Base-by-base conservation (phyloP, 2,329 filamentous ascomycete genomes). In the Alternaria brassicicola region DNA sequence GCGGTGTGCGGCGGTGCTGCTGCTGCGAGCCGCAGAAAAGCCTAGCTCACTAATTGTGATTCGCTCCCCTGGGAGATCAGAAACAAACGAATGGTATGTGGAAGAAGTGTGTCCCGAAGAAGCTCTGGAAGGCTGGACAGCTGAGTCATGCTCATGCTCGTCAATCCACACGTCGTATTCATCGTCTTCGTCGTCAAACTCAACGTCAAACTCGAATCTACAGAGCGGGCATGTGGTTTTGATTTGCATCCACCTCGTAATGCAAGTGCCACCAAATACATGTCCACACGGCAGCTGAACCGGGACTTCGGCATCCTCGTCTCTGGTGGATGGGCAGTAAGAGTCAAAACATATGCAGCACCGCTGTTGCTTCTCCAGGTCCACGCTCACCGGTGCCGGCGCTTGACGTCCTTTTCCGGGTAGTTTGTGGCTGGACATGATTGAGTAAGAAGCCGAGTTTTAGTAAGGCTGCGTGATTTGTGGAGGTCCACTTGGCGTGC, bases 171-270 rank as follows among this genome's bases (percentile, higher is more conserved):
- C 21, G 38, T 26, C 19, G 26, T 35, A 15, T 21, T 46, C n/a
- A 10, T 51, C 25, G 13, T 43, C n/a, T n/a, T n/a, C 17, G 36
- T 23, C 31, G 31, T 47, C 43, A 47, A 31, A 15, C 21, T 38
- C 35, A 19, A 21, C 21, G 15, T 46, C 36, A 26, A 51, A 53
- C 30, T 30, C 31, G 21, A 36, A 25, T 31, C 63, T 60, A 41
- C 65, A 69, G 17, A 65, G 49, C 8, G 62, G 63, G 38, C 63
- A 69, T 26, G 66, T 63, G 25, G 52, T 55, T 23, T 51, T 59
- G 9, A 26, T 38, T 8, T 21, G 23, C 7, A 38, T 53, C 66
- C 62, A 69, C 17, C 30, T 60, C 13, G 42, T 15, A 19, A 66
- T 61, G 48, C 61, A 66, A 15, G 38, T 51, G 19, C 30, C 36